Conservation (phyloP, 441 rosid genomes). For the Hura crepitans region DNA sequence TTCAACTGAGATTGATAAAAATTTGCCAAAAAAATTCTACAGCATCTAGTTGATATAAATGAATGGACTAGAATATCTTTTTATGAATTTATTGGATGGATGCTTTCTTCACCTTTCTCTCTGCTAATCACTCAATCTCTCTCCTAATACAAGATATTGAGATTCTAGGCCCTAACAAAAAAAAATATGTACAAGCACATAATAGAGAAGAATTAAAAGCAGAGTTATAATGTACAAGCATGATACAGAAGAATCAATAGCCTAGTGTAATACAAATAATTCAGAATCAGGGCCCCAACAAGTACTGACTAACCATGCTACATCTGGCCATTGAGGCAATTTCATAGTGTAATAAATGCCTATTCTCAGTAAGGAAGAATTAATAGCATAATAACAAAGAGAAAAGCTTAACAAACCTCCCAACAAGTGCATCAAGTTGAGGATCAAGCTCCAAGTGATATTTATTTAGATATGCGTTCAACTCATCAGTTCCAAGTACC, state of each 20-base stretch:
- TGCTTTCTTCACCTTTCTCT: background rate
- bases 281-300: too few relatives aligned
- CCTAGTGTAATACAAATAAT: too few relatives aligned
- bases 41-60: background rate
- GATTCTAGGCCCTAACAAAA: background rate
- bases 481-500: constrained; percentile 94
- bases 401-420: constrained; percentile 46
- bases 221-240: too few relatives aligned
- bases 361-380: background rate
- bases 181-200: too few relatives aligned
- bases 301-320: background rate
- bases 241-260: too few relatives aligned
- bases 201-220: too few relatives aligned
- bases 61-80: background rate
- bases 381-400: background rate
- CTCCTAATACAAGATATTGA: background rate
- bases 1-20: background rate
- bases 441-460: constrained; percentile 88
- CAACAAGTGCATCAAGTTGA: constrained; percentile 90
- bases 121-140: background rate
- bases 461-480: constrained; percentile 76
- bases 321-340: background rate
- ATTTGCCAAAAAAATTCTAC: background rate
- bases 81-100: background rate
- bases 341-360: background rate